Evolutionary conservation across 169 alveolate species (phyloP).

Genomic region (Plasmodium reichenowi): DNA sequence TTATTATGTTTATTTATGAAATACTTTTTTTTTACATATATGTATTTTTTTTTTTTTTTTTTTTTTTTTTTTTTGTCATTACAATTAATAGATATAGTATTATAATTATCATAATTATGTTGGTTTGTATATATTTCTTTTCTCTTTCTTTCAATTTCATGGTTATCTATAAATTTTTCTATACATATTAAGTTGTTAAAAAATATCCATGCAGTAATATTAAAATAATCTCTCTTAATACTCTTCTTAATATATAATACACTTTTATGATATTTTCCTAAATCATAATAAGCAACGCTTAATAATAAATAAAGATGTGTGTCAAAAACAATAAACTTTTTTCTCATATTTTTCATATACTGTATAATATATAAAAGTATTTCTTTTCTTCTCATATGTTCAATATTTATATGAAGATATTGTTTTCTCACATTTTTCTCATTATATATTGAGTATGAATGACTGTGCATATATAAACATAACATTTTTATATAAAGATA

Average conservation of each 20-base stretch:
- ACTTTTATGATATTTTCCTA: conserved; percentile 34
- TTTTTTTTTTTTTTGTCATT: not conserved
- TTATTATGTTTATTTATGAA: conserved; percentile 19
- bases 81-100: not conserved
- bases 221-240: conserved; percentile 47
- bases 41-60: not conserved
- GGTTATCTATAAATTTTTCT: conserved; percentile 9
- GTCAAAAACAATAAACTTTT: conserved; percentile 14
- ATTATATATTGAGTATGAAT: not conserved
- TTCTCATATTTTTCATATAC: conserved; percentile 19
- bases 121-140: not conserved
- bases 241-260: conserved; percentile 30
- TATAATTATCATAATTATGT: not conserved
- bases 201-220: conserved; percentile 32
- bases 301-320: conserved; percentile 57
- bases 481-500: conserved; percentile 39
- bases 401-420: not conserved
- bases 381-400: conserved; percentile 16
- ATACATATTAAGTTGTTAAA: conserved; percentile 41
- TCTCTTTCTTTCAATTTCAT: not conserved
- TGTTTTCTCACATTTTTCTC: not conserved
- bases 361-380: conserved; percentile 27
- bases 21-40: conserved; percentile 14
- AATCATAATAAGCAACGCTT: conserved; percentile 33
- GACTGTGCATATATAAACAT: conserved; percentile 35